Evolutionary conservation across 495 filamentous ascomycete genomes (phyloP).

Genomic region (Amorphotheca resinae): DNA sequence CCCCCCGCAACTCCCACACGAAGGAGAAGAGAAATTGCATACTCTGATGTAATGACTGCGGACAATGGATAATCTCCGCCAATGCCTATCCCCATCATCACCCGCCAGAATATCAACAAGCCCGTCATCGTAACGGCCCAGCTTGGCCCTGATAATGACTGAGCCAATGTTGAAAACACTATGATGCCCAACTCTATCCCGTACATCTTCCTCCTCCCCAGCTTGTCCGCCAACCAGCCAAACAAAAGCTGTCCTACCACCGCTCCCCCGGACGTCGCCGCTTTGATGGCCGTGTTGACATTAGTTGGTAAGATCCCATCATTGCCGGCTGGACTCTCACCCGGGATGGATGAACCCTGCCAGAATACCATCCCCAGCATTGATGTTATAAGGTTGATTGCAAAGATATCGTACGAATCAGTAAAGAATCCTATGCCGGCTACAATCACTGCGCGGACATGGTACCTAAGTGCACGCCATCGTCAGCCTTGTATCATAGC

Average conservation of each 20-base stretch:
- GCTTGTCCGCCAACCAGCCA: conserved; percentile 51
- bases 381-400: conserved; percentile 56
- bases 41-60: conserved; percentile 74
- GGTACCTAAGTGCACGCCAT: conserved; percentile 35
- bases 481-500: not conserved
- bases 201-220: conserved; percentile 68
- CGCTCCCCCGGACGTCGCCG: conserved; percentile 60
- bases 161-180: conserved; percentile 53
- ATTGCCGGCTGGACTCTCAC: conserved; percentile 18
- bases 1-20: no score
- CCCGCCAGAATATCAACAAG: conserved; percentile 67
- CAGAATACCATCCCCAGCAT: conserved; percentile 51
- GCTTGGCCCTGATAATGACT: conserved; percentile 44
- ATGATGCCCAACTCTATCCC: conserved; percentile 65
- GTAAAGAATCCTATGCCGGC: conserved; percentile 78
- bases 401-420: conserved; percentile 69
- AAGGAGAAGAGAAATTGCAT: conserved; percentile 24
- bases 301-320: conserved; percentile 40
- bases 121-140: conserved; percentile 52
- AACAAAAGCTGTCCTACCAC: conserved; percentile 64
- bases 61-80: conserved; percentile 71
- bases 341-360: conserved; percentile 18
- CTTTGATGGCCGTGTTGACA: conserved; percentile 60
- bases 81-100: conserved; percentile 58
- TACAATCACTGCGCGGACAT: conserved; percentile 59